Evolutionary conservation across 2,329 filamentous ascomycete species (phyloP).

Genomic region (Clarireedia monteithiana): DNA sequence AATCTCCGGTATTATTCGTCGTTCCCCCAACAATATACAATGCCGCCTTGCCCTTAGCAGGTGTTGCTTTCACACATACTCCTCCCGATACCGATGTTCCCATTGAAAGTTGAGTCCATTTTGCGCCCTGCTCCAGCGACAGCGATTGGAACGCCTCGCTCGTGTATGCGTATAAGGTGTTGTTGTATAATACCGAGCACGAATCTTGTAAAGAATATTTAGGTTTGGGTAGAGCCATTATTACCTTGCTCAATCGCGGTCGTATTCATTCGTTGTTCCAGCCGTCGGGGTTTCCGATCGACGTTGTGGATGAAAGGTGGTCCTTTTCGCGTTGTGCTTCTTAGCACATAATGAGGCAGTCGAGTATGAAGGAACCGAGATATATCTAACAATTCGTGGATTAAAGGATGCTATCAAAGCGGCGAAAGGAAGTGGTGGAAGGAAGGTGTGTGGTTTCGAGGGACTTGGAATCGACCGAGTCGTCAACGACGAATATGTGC

Average conservation of each 20-base stretch:
- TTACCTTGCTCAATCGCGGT: constrained; percentile 11
- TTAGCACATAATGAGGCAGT: constrained; percentile 6
- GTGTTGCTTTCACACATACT: constrained; percentile 65
- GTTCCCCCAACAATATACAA: constrained; percentile 76
- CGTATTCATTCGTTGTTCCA: constrained; percentile 10
- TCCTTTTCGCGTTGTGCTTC: constrained; percentile 2
- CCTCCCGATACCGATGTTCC: constrained; percentile 67
- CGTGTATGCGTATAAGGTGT: constrained; percentile 80
- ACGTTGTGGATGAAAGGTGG: constrained; percentile 1
- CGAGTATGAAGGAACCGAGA: neutral
- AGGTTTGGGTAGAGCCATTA: constrained; percentile 53
- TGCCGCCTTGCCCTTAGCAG: constrained; percentile 46
- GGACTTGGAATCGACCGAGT: neutral
- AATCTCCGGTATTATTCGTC: constrained; percentile 38
- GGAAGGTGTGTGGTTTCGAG: neutral
- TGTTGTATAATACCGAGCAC: constrained; percentile 74
- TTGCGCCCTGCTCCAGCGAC: constrained; percentile 55
- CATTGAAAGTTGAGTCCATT: constrained; percentile 60
- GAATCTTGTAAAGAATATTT: constrained; percentile 62
- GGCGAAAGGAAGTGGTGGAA: constrained; percentile 2
- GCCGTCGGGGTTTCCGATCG: constrained; percentile 7
- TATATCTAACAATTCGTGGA: neutral
- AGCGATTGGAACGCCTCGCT: constrained; percentile 68
- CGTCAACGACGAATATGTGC: constrained; percentile 5
- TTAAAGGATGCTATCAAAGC: constrained; percentile 9